phyloP scores from a whole-genome alignment of 169 alveolate genomes.

The Plasmodium knowlesi region DNA sequence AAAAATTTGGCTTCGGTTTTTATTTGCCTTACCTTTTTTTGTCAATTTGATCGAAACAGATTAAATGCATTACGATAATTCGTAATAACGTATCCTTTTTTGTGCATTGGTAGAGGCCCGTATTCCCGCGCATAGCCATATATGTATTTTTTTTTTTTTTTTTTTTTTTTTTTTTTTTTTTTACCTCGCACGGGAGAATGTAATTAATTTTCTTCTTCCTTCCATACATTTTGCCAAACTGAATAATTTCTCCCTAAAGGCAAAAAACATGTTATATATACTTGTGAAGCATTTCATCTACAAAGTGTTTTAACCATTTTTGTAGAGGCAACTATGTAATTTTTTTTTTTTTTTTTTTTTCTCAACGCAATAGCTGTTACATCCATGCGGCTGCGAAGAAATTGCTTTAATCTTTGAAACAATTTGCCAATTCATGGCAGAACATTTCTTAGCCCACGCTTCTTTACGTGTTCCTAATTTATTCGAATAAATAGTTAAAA shows the following conservation, averaged over 20 bases:
- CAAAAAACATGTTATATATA: neutral
- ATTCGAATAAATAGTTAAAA: neutral
- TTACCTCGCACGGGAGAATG: neutral
- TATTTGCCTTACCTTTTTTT: neutral
- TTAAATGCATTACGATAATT: neutral
- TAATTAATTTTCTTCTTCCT: neutral
- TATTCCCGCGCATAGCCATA: neutral
- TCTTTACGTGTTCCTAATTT: neutral
- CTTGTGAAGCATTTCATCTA: neutral
- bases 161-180: neutral
- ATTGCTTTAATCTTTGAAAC: neutral
- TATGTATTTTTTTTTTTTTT: neutral
- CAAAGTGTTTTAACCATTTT: neutral
- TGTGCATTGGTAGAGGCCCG: neutral
- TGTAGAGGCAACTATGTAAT: neutral
- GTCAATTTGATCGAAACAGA: neutral
- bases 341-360: conserved; percentile 3
- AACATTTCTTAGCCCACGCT: neutral
- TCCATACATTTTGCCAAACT: neutral
- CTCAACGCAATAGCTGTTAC: neutral
- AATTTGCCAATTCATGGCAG: conserved; percentile 1
- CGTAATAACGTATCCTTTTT: neutral
- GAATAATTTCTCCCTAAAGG: neutral
- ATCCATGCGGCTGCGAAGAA: neutral
- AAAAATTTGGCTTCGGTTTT: neutral